phyloP scores from a whole-genome alignment of 257 asterid genomes.

The Solanum boliviense region DNA sequence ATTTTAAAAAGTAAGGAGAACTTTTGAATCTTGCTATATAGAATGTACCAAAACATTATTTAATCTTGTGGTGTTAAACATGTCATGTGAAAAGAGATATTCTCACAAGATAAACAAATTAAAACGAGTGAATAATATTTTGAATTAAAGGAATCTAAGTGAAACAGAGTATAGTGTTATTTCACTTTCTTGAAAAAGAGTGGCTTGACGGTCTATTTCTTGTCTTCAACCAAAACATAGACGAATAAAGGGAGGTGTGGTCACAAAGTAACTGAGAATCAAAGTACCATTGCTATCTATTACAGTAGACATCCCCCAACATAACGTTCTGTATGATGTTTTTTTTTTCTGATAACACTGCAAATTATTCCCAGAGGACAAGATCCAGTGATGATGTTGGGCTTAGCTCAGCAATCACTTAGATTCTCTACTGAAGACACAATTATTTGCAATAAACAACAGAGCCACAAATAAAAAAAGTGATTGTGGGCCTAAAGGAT shows the following conservation, averaged over 20 bases:
- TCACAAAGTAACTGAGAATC: background rate
- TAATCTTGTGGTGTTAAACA: background rate
- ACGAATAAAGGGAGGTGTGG: background rate
- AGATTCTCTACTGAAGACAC: background rate
- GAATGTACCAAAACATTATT: background rate
- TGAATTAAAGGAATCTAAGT: constrained; percentile 28
- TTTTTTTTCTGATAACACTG: background rate
- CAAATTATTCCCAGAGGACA: background rate
- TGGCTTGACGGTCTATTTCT: constrained; percentile 11
- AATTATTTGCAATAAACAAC: background rate
- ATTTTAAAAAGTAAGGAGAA: background rate
- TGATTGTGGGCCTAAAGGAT: background rate
- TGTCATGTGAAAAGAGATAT: background rate
- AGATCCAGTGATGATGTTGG: background rate
- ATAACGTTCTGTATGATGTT: background rate
- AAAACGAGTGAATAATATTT: background rate
- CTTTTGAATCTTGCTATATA: background rate
- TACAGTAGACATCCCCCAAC: background rate
- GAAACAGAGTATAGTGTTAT: constrained; percentile 27
- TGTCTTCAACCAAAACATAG: constrained; percentile 12
- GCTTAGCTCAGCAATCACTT: background rate
- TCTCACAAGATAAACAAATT: background rate
- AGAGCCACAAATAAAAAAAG: background rate
- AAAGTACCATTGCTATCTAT: background rate
- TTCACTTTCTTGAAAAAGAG: constrained; percentile 37